Percentiles rank a stretch among this genome's conserved stretches.
These are phyloP conservation scores for Fusarium floridanum DNA, from an alignment of 2,329 filamentous ascomycete species.

Conservation along the genomic window DNA sequence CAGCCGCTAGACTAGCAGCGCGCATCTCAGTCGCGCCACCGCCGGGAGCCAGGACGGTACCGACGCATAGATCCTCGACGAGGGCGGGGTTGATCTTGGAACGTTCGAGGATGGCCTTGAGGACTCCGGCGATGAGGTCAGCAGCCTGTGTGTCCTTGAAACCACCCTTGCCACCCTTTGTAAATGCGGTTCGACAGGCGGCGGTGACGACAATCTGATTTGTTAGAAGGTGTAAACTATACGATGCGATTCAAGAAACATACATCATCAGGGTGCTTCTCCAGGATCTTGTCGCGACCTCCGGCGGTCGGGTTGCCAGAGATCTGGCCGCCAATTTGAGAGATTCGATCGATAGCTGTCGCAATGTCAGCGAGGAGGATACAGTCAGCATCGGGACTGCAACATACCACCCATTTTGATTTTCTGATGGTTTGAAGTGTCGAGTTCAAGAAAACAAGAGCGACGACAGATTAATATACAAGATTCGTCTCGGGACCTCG, in stretches of 20 bases:
- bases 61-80: conserved; percentile 94
- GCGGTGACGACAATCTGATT: conserved; percentile 88
- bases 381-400: not conserved
- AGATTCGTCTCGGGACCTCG: conserved; percentile 40
- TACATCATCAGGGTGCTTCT: conserved; percentile 78
- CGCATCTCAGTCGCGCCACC: conserved; percentile 98
- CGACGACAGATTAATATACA: conserved; percentile 33
- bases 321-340: conserved; percentile 73
- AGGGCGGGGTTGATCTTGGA: conserved; percentile 89
- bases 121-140: conserved; percentile 86
- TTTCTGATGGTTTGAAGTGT: conserved; percentile 7
- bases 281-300: conserved; percentile 68
- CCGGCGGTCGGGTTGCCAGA: conserved; percentile 69
- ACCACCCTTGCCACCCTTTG: conserved; percentile 90
- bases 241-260: conserved; percentile 29
- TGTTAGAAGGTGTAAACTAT: not conserved
- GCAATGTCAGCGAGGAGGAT: conserved; percentile 31
- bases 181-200: conserved; percentile 90
- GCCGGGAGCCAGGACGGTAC: conserved; percentile 90
- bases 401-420: conserved; percentile 52
- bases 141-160: conserved; percentile 95
- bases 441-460: conserved; percentile 17
- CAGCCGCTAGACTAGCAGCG: conserved; percentile 88
- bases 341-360: conserved; percentile 69
- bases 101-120: conserved; percentile 84